A percentile compares a stretch with the other conserved stretches of the same genome.
phyloP scores from a whole-genome alignment of 2,329 filamentous ascomycete genomes.

The Cadophora malorum region DNA sequence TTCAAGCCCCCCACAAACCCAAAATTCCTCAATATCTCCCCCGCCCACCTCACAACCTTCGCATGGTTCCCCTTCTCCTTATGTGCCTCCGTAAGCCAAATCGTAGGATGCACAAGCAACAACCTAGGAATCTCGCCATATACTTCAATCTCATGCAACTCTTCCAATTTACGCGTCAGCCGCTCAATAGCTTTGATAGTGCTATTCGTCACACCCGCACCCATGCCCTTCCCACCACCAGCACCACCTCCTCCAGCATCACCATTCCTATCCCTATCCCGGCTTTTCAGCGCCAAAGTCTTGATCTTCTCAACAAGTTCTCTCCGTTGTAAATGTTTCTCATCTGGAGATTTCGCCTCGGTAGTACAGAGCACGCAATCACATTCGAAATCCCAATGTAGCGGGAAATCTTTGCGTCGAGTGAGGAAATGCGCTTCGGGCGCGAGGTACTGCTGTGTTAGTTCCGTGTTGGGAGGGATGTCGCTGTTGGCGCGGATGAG shows the following conservation, averaged over 20 bases:
- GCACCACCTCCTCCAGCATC: background rate
- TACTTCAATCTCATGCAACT: slow-evolving; percentile 25
- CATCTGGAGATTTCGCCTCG: slow-evolving; percentile 23
- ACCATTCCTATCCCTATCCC: background rate
- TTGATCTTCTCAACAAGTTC: slow-evolving; percentile 30
- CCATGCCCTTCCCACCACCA: too few species aligned
- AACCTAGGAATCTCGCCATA: slow-evolving; percentile 27
- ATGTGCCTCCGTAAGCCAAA: slow-evolving; percentile 31
- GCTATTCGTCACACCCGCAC: background rate
- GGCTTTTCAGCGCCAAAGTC: slow-evolving; percentile 17
- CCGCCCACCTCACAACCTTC: slow-evolving; percentile 26
- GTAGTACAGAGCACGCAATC: slow-evolving; percentile 25
- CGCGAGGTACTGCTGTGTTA: slow-evolving; percentile 31
- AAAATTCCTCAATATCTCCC: slow-evolving; percentile 32
- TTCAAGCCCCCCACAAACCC: slow-evolving; percentile 22
- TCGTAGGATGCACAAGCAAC: slow-evolving; percentile 28
- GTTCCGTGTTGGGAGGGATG: slow-evolving; percentile 27
- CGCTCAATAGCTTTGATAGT: slow-evolving; percentile 27
- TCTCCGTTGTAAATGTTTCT: slow-evolving; percentile 18
- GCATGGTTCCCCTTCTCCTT: slow-evolving; percentile 16
- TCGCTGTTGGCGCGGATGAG: slow-evolving; percentile 26
- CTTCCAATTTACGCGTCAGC: slow-evolving; percentile 25
- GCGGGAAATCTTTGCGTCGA: slow-evolving; percentile 18
- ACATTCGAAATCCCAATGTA: slow-evolving; percentile 30
- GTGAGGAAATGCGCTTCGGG: slow-evolving; percentile 25